Evolutionary conservation across 129 eudicot genomes (phyloP).

Genomic region (Apium graveolens): DNA sequence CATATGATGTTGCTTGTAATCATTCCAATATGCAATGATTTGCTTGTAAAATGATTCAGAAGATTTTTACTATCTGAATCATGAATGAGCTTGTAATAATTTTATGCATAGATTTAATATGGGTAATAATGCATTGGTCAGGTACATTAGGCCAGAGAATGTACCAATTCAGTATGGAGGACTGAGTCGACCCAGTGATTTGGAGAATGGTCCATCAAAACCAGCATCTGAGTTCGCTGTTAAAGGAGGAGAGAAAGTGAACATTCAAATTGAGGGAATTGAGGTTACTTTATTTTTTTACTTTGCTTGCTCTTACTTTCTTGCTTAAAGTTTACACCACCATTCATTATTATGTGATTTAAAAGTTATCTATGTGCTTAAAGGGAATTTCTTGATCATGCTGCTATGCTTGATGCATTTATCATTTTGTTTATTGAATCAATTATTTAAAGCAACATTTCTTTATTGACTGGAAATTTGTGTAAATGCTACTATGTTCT

Average conservation of each 20-base stretch:
- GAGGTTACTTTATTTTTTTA: constrained; percentile 44
- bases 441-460: not conserved
- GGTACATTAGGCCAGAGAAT: constrained; percentile 87
- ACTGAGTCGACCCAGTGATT: constrained; percentile 72
- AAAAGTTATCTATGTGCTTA: not conserved
- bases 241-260: constrained; percentile 91
- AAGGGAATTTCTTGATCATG: constrained; percentile 11
- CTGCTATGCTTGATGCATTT: not conserved
- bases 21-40: not conserved
- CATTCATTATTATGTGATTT: not conserved
- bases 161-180: constrained; percentile 90
- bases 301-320: not conserved
- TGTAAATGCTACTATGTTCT: not conserved
- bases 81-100: not conserved
- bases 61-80: not conserved
- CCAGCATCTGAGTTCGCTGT: constrained; percentile 93
- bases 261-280: constrained; percentile 93
- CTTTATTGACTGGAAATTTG: not conserved
- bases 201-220: constrained; percentile 59
- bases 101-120: not conserved
- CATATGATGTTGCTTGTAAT: not conserved
- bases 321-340: not conserved
- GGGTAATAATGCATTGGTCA: constrained; percentile 6
- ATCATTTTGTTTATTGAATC: not conserved
- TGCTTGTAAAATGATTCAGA: not conserved